A percentile compares a stretch with the other conserved stretches of the same genome.
Evolutionary conservation across 1,284 basidiomycete genomes (phyloP).

Genomic region (Pterula multifida): DNA sequence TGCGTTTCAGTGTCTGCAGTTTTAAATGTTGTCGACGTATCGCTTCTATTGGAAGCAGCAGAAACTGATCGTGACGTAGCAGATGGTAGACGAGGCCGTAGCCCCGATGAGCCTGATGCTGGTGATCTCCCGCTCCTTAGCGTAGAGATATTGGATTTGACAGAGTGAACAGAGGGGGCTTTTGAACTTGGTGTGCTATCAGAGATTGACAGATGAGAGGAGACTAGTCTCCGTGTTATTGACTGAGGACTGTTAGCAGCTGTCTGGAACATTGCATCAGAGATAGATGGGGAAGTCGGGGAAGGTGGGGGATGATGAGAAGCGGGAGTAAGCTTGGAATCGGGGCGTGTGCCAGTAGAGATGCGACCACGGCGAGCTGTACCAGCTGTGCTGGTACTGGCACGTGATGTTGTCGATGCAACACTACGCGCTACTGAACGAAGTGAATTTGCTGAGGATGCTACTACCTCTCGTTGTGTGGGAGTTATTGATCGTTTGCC

Average conservation of each 20-base stretch:
- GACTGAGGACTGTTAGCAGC: background rate
- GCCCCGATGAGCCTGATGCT: conserved; percentile 6
- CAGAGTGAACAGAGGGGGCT: conserved; percentile 21
- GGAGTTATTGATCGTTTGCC: background rate
- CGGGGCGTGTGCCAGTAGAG: conserved; percentile 30
- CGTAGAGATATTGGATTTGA: background rate
- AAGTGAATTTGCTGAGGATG: conserved; percentile 25
- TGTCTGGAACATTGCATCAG: background rate
- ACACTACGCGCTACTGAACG: conserved; percentile 34
- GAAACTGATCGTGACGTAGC: conserved; percentile 29
- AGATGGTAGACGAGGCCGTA: conserved; percentile 20
- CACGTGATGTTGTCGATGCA: conserved; percentile 19
- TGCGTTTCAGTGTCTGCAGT: conserved; percentile 32
- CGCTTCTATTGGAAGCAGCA: conserved; percentile 33
- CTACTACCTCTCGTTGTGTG: conserved; percentile 7
- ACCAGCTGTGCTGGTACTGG: conserved; percentile 14
- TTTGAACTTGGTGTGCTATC: conserved; percentile 18
- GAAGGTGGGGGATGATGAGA: conserved; percentile 13
- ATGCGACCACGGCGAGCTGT: conserved; percentile 11
- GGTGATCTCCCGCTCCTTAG: background rate
- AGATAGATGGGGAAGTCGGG: conserved; percentile 10
- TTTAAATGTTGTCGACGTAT: conserved; percentile 41
- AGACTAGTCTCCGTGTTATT: background rate
- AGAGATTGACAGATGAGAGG: background rate
- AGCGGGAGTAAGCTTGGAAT: conserved; percentile 52